A percentile compares a stretch with the other conserved stretches of the same genome.
Conservation (phyloP, 2,329 filamentous ascomycete species). For the Cladophialophora bantiana region DNA sequence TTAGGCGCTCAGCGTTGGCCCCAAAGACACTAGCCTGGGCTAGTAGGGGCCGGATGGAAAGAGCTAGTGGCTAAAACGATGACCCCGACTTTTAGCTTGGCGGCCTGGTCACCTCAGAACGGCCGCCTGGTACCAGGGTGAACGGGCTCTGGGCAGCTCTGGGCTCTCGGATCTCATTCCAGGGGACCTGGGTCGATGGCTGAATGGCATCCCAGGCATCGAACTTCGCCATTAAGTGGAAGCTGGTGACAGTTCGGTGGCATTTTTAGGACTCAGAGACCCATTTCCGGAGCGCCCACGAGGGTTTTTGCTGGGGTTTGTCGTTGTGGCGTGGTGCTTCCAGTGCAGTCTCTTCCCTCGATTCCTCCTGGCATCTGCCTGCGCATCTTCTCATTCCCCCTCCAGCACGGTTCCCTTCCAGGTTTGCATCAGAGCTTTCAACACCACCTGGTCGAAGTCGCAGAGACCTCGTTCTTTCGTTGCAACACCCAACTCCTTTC, state of each 20-base stretch:
- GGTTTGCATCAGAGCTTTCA: not conserved
- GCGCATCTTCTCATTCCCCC: not conserved
- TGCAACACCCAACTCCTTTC: not conserved
- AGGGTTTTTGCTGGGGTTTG: conserved; percentile 19
- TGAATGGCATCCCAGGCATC: not conserved
- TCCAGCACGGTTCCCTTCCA: not conserved
- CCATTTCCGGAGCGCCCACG: conserved; percentile 11
- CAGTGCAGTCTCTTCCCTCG: conserved; percentile 3
- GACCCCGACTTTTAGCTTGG: conserved; percentile 9
- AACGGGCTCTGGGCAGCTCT: not conserved
- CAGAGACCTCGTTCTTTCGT: not conserved
- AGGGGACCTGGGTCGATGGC: not conserved
- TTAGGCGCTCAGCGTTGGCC: conserved; percentile 25
- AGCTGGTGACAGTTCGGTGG: not conserved
- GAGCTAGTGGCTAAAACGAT: conserved; percentile 8
- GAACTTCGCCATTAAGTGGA: not conserved
- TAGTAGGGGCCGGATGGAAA: not conserved
- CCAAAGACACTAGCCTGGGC: conserved; percentile 8
- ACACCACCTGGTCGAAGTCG: not conserved
- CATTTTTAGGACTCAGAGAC: conserved; percentile 18
- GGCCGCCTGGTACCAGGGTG: not conserved
- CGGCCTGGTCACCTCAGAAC: not conserved
- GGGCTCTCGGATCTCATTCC: conserved; percentile 7
- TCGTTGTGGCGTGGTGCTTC: conserved; percentile 6
- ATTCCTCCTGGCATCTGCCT: conserved; percentile 4